Conservation (phyloP, 1,139 yeast genomes). For the Kluyveromyces sp. region DNA sequence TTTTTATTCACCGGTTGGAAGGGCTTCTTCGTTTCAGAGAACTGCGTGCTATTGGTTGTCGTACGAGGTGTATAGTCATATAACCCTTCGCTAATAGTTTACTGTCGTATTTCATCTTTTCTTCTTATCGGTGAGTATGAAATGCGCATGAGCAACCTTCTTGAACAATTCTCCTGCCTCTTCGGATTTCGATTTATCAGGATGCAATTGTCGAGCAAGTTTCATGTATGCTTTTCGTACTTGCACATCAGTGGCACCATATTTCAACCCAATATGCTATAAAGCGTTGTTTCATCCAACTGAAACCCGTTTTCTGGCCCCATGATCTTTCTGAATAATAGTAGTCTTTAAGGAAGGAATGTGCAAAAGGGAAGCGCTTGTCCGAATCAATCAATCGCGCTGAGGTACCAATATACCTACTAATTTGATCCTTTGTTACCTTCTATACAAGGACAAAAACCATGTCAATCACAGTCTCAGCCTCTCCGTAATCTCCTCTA, state of each 20-base stretch:
- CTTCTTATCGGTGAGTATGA: constrained; percentile 21
- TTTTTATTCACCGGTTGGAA: not conserved
- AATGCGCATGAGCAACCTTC: constrained; percentile 27
- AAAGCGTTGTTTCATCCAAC: constrained; percentile 26
- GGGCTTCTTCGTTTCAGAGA: not conserved
- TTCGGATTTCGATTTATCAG: constrained; percentile 27
- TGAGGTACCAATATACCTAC: no score
- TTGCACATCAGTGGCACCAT: constrained; percentile 21
- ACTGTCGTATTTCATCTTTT: constrained; percentile 18
- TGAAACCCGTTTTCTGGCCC: constrained; percentile 8
- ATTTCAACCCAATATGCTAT: constrained; percentile 22
- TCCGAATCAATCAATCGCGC: no score
- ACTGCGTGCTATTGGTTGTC: not conserved
- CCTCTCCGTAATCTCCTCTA: no score
- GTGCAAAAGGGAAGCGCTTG: no score
- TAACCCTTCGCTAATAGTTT: constrained; percentile 14
- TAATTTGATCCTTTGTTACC: no score
- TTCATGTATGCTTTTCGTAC: constrained; percentile 27
- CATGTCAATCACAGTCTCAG: no score
- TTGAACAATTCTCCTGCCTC: constrained; percentile 27
- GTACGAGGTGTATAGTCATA: constrained; percentile 12
- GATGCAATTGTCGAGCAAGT: constrained; percentile 28
- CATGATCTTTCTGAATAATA: not conserved
- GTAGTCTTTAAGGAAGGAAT: no score
- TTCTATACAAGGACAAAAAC: no score